Evolutionary conservation across 208 protist genomes (phyloP), one percentile per base, ranked within the genome.

Genomic region (Crithidia mellificae): DNA sequence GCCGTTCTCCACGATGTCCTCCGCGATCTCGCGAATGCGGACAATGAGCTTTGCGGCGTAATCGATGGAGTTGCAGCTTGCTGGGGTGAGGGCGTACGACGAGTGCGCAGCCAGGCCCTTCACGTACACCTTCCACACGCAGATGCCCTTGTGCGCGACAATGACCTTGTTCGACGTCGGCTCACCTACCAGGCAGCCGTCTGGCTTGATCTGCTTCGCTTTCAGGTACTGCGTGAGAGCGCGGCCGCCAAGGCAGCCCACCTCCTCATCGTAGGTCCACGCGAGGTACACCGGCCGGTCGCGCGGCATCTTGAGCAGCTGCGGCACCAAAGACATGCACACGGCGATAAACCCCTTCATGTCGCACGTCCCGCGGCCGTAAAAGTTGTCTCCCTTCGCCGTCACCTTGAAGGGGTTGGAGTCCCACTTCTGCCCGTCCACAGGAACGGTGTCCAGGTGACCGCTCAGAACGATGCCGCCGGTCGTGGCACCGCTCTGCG

Each of bases 311-410:
- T 78, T 74, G 30, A 85, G 50, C 5, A 83, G 51, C 55, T 87
- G 49, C 0, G 72, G 78, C 15, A 77, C 77, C 17, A 84, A 72
- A 0, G 72, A 81, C 77, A 88, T 85, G 51, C 75, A 77, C 17
- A 84, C 83, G 1, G 77, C 77, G 39, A 85, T 77, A 51, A 86
- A 85, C 14, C 75, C 77, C 65, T 85, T 92, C 77, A 83, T 83
- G 51, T 89, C 80, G 51, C 76, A 83, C 25, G 82, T 84, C 50
- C 83, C 77, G 25, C 83, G 65, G n/a, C 78, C 76, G 61, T 80
- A 88, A 15, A 82, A 70, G 20, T 53, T 52, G 15, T 71, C 76
- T 2, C 63, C 74, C n/a, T 74, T 74, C 20, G 70, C 64, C 7
- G 71, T 73, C 7, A 80, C 44, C 41, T 67, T 67, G 25, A 84